These are phyloP conservation scores for Beverwykella pulmonaria DNA, from an alignment of 495 filamentous ascomycete genomes.

Conservation along the genomic window DNA sequence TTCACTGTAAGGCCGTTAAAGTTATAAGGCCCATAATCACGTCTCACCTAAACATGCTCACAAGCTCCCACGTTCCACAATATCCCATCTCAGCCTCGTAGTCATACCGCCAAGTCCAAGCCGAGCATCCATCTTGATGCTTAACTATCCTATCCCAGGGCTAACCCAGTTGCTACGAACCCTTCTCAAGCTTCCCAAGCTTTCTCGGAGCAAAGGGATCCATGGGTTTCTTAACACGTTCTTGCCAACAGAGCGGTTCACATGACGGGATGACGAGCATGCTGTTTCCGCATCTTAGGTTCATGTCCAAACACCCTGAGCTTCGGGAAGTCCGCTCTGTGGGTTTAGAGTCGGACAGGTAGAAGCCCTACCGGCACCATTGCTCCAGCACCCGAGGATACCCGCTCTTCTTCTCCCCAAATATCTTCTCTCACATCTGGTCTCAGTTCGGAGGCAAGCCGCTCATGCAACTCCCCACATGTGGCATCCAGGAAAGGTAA, in stretches of 20 bases:
- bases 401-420: not conserved
- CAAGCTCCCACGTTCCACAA: too few species aligned
- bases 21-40: too few species aligned
- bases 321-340: not conserved
- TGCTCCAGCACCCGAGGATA: not conserved
- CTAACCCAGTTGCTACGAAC: too few species aligned
- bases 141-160: not conserved
- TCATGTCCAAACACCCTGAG: not conserved
- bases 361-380: not conserved
- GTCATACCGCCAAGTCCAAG: not conserved
- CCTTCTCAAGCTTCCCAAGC: not conserved
- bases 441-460: too few species aligned
- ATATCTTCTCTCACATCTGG: not conserved
- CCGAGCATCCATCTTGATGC: not conserved
- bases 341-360: not conserved
- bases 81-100: too few species aligned
- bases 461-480: too few species aligned
- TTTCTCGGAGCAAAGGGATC: not conserved
- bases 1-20: too few species aligned
- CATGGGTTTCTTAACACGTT: not conserved
- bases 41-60: too few species aligned
- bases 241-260: not conserved
- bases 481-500: too few species aligned
- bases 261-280: conserved; percentile 1
- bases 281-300: not conserved